These are phyloP conservation scores for Fragaria vesca DNA, from an alignment of 306 rosid genomes.

Conservation along the genomic window DNA sequence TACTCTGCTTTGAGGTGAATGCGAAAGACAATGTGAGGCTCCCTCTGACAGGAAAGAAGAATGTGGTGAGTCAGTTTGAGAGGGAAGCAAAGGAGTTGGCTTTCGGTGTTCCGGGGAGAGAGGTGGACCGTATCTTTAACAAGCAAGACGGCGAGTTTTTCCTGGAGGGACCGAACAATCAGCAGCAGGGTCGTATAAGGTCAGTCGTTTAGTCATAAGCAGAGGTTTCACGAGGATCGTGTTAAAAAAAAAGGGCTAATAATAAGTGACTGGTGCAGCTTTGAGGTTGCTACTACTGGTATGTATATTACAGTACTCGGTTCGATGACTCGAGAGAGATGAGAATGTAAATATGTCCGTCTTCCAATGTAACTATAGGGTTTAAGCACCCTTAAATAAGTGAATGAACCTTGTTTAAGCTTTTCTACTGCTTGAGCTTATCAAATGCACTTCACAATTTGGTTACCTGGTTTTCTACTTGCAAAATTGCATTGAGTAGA, in stretches of 20 bases:
- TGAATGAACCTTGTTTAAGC: neutral
- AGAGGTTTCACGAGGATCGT: neutral
- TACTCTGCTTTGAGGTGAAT: slow-evolving; percentile 54
- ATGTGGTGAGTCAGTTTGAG: slow-evolving; percentile 52
- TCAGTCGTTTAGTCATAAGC: neutral
- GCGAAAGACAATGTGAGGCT: slow-evolving; percentile 44
- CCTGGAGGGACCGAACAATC: slow-evolving; percentile 39
- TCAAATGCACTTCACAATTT: too few species aligned
- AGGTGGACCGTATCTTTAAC: slow-evolving; percentile 44
- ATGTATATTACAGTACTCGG: neutral
- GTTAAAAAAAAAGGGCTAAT: neutral
- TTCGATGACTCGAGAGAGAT: neutral
- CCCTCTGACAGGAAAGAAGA: slow-evolving; percentile 51
- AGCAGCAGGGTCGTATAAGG: slow-evolving; percentile 11
- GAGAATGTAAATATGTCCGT: neutral
- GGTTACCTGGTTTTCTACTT: too few species aligned
- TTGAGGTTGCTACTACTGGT: neutral
- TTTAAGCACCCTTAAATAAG: slow-evolving; percentile 9
- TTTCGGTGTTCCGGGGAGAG: slow-evolving; percentile 39
- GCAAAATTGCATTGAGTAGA: too few species aligned
- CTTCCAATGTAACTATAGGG: slow-evolving; percentile 11
- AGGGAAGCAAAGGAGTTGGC: slow-evolving; percentile 48
- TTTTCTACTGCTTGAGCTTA: too few species aligned
- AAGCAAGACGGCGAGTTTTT: slow-evolving; percentile 43
- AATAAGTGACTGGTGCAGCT: neutral